Evolutionary conservation across 345 rosid genomes (phyloP).

Genomic region (Trapa incisa): DNA sequence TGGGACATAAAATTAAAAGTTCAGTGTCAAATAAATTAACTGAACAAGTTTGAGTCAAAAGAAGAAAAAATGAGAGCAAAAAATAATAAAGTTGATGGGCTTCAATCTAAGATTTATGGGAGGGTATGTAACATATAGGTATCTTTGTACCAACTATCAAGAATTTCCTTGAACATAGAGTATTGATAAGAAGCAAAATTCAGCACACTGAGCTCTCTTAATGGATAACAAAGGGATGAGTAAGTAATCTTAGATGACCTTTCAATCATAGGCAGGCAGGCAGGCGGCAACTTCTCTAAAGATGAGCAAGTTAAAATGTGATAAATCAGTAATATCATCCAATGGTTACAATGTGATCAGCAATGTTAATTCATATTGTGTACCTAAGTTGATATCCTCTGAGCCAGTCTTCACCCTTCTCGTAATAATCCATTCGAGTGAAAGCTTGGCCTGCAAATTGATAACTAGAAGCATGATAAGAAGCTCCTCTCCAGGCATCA

Average conservation of each 20-base stretch:
- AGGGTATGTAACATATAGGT: no score
- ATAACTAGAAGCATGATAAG: conserved; percentile 43
- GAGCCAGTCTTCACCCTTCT: conserved; percentile 95
- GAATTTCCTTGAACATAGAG: no score
- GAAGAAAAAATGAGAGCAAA: no score
- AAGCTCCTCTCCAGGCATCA: conserved; percentile 98
- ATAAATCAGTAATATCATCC: no score
- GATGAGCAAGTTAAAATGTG: no score
- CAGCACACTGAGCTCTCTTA: background rate
- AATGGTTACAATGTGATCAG: background rate
- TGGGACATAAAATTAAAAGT: no score
- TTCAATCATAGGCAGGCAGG: background rate
- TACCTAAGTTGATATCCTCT: conserved; percentile 53
- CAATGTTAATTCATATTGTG: conserved; percentile 11
- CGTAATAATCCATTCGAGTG: conserved; percentile 55
- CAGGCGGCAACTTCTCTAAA: no score
- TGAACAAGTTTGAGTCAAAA: no score
- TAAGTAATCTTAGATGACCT: background rate
- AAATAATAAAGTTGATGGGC: no score
- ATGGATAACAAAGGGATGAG: background rate
- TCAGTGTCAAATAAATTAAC: no score
- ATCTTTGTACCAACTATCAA: background rate
- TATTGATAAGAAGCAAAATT: background rate
- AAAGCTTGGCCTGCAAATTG: conserved; percentile 54
- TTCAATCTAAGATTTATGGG: background rate